Evolutionary conservation across 2,329 filamentous ascomycete species (phyloP).

Genomic region (Camillea tinctor): DNA sequence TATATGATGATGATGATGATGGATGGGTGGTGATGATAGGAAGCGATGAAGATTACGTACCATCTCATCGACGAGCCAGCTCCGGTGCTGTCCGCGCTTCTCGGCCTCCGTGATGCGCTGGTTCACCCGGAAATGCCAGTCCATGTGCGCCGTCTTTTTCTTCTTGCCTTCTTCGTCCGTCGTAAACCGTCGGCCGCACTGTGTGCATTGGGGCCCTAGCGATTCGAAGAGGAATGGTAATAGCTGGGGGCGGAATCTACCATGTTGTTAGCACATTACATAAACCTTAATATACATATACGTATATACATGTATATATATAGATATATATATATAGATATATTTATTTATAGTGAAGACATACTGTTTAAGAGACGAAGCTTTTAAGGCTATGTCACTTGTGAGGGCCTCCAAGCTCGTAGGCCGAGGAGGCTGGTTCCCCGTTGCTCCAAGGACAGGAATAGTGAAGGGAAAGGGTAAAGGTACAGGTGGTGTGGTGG

Average conservation of each 20-base stretch:
- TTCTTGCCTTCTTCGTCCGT: conserved; percentile 74
- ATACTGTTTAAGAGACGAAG: conserved; percentile 72
- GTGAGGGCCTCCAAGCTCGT: conserved; percentile 34
- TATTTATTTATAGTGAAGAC: conserved; percentile 32
- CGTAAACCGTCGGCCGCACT: conserved; percentile 85
- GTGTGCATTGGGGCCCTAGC: conserved; percentile 82
- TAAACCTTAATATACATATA: background rate
- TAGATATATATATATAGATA: too few species aligned
- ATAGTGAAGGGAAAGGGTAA: conserved; percentile 32
- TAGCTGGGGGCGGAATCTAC: conserved; percentile 71
- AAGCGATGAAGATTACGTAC: conserved; percentile 45
- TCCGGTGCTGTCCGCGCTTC: conserved; percentile 83
- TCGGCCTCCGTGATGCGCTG: conserved; percentile 83
- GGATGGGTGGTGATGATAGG: too few species aligned
- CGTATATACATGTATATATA: too few species aligned
- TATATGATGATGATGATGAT: too few species aligned
- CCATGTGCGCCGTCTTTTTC: conserved; percentile 88
- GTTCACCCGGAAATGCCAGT: conserved; percentile 97
- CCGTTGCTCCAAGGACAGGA: conserved; percentile 35
- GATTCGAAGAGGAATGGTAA: conserved; percentile 75
- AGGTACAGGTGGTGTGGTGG: conserved; percentile 35
- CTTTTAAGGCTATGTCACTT: conserved; percentile 59
- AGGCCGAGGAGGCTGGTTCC: conserved; percentile 28
- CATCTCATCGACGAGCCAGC: conserved; percentile 90
- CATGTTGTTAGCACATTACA: conserved; percentile 15